These are phyloP conservation scores for Trichoderma aggressivum DNA, from an alignment of 2,329 filamentous ascomycete species.

Conservation along the genomic window DNA sequence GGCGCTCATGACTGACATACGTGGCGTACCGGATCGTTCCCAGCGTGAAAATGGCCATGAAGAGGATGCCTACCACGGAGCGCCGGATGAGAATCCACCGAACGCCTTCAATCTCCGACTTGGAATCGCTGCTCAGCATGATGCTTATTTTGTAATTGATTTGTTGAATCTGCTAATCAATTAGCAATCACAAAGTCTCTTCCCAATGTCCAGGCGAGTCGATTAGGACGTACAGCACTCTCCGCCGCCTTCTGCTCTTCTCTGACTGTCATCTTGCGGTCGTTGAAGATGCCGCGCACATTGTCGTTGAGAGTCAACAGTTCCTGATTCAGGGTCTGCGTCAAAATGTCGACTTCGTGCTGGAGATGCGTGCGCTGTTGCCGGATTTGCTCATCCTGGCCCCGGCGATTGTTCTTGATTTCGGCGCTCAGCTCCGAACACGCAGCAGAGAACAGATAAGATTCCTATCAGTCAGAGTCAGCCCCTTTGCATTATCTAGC, in stretches of 20 bases:
- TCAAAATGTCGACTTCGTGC: slow-evolving; percentile 91
- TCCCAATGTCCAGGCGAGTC: not conserved
- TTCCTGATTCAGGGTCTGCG: slow-evolving; percentile 82
- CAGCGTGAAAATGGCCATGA: slow-evolving; percentile 62
- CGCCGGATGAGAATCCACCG: slow-evolving; percentile 76
- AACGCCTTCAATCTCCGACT: slow-evolving; percentile 86
- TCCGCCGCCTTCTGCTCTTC: slow-evolving; percentile 85
- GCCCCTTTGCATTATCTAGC: not conserved
- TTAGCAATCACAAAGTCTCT: not conserved
- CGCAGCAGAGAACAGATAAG: slow-evolving; percentile 89
- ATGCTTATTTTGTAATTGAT: slow-evolving; percentile 96
- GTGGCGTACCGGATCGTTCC: slow-evolving; percentile 58
- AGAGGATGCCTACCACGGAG: slow-evolving; percentile 61
- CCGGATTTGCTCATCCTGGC: slow-evolving; percentile 75
- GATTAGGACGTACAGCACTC: slow-evolving; percentile 56
- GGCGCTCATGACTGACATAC: slow-evolving; percentile 50
- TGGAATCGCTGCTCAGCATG: slow-evolving; percentile 80
- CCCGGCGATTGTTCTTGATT: slow-evolving; percentile 71
- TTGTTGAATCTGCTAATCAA: slow-evolving; percentile 67
- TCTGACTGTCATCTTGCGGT: slow-evolving; percentile 86
- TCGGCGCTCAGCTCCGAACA: slow-evolving; percentile 90
- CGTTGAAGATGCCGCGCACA: slow-evolving; percentile 93
- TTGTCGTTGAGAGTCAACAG: slow-evolving; percentile 78
- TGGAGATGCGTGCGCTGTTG: slow-evolving; percentile 82
- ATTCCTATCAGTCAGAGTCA: slow-evolving; percentile 50